Evolutionary conservation across 495 filamentous ascomycete species (phyloP), one percentile per base, ranked within the genome.

Genomic region (Penicillium antarcticum): DNA sequence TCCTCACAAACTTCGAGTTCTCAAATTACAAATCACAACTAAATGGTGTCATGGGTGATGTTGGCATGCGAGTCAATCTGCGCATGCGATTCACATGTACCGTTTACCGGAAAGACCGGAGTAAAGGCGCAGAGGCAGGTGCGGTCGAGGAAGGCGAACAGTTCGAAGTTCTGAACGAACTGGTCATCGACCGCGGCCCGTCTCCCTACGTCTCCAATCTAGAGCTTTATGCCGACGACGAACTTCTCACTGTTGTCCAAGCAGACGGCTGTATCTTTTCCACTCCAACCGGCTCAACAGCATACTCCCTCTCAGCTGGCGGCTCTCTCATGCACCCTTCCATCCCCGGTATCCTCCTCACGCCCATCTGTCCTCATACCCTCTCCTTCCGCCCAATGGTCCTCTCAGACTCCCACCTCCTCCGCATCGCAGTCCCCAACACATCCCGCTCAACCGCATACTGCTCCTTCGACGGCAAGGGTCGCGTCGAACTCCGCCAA

Each of bases 61-160:
- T 86, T 0, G 94, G 95, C 5, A 95, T 98, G 87, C 83, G 90
- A 33, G 90, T 97, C 45, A 96, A 94, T 63, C 74, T 98, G 58
- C 90, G 94, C 55, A 92, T 97, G 90, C 87, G 94, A 48, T 98
- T 98, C 71, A 97, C 92, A 31, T 96, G 92, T 70, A 96, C 91
- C 6, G 88, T 96, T 18, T 95, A 87, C 73, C 85, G 90, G 21
- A 72, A 74, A 45, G 69, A 75, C 46, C 62, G 69, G 16, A 74
- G 71, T 51, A 73, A 75, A 53, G 66, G 70, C 1, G 74, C 74
- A 4, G 72, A 68, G 33, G 63, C 55, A 1, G 70, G 63, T 12
- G 80, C 85, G 6, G 76, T 88, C 49, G 81, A 86, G 53, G 85
- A 88, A 60, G 81, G 81, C 19, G 91, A 96, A 69, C 89, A 92